phyloP scores from a whole-genome alignment of 805 yeast genomes.

The Yamadazyma kitorensis region DNA sequence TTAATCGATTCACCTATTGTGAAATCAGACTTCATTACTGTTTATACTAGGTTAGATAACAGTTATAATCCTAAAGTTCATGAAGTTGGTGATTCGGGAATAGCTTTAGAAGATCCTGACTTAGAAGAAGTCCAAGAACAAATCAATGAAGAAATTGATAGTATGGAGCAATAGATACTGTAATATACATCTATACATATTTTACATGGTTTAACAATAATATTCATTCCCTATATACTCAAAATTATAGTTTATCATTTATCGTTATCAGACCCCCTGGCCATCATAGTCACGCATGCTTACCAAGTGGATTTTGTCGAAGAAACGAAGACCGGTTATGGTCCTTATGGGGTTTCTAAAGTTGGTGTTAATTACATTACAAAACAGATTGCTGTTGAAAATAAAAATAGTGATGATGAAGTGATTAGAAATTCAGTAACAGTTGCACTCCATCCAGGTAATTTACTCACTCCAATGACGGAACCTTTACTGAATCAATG shows the following conservation, averaged over 20 bases:
- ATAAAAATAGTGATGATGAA: neutral
- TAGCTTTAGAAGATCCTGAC: conserved; percentile 9
- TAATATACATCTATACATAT: neutral
- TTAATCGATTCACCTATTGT: conserved; percentile 20
- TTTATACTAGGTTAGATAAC: conserved; percentile 24
- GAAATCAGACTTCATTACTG: conserved; percentile 21
- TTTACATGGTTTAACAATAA: neutral
- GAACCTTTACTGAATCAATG: neutral
- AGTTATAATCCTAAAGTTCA: conserved; percentile 2
- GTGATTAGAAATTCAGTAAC: conserved; percentile 19
- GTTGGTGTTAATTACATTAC: conserved; percentile 30
- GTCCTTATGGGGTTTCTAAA: conserved; percentile 30
- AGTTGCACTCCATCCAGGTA: conserved; percentile 37
- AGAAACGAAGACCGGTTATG: too few species aligned
- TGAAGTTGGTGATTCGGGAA: conserved; percentile 7
- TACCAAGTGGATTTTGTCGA: conserved; percentile 84
- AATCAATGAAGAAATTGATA: conserved; percentile 23
- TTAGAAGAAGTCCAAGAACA: conserved; percentile 16
- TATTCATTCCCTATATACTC: conserved; percentile 44
- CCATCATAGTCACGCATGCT: conserved; percentile 78
- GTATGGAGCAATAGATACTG: conserved; percentile 11
- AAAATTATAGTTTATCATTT: conserved; percentile 47
- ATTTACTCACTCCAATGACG: conserved; percentile 35
- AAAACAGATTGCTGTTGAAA: conserved; percentile 20
- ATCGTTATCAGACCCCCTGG: conserved; percentile 81